Base-by-base conservation (phyloP, 176 grass and related monocot genomes). In the Rhipidocladum racemiflorum region DNA sequence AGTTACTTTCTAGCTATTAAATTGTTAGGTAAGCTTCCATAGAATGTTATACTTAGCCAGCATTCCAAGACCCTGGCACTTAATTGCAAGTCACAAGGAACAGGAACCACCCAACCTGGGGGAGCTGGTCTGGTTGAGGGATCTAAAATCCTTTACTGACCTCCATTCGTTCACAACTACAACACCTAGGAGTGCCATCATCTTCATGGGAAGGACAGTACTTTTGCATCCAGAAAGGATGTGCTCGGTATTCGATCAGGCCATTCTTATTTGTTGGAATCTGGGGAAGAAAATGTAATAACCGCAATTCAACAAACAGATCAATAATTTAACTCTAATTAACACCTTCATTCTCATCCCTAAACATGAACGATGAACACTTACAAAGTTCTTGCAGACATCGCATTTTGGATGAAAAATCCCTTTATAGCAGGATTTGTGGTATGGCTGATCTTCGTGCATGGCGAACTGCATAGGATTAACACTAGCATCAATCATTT, bases 131-230 rank as follows among this genome's bases (percentile, higher is more conserved):
- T 84, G 75, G 27, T 68, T 74, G 49, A 32, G 24, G 32, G 13
- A 88, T 73, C 32, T 50, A 80, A 68, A 69, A 85, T 9, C 36
- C 4, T 81, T 40, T 38, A 81, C 83, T 76, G 35, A 99, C 96
- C 96, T 99, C 92, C 92, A 99, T 91, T 82, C 93, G 73, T 88
- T 99, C 96, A 87, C 96, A 99, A 71, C 96, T 95, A 83, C 96
- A 99, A 43, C 96, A 99, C 69, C 89, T 91, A 53, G 91, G 93
- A 86, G 96, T 99, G 65, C 82, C 85, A 80, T 99, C 96, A 70
- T 85, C 51, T 88, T 95, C 92, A 73, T 99, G 96, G 64, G 83
- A 88, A 67, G 96, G 96, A 32, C 96, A 99, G 72, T 99, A 99
- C 84, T 91, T 93, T 44, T 95, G 92, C 76, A 81, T 84, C 96